Base-by-base conservation (phyloP, 441 rosid genomes). In the Aquilaria agallochum region DNA sequence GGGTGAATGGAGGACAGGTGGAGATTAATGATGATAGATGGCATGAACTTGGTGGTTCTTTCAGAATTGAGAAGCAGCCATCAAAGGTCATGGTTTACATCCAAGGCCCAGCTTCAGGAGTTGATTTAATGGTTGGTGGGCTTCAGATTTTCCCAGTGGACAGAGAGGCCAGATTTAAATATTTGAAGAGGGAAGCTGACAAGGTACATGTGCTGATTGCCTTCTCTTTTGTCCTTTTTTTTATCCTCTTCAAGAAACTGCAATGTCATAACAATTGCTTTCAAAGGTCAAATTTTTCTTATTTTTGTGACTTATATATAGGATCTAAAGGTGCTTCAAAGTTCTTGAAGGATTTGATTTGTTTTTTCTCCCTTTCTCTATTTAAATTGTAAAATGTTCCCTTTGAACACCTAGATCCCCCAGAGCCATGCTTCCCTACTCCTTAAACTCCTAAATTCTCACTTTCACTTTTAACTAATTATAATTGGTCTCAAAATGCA, bases 1-100 rank as follows among this genome's bases (percentile, higher is more conserved):
- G 92, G 93, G 93, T 89, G 59, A 89, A 94, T 68, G 97, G 97
- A 12, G 98, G 98, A 58, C 93, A 90, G 63, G 76, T 76, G 9
- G 97, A 94, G 73, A 71, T 78, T 34, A 77, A 59, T 33, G 90
- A 86, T 48, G 78, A 74, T 20, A 69, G 86, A 54, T 94, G 98
- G 98, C 92, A 89, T 53, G 98, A 90, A 73, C 65, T 87, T 9
- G 88, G 88, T 0, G 95, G 94, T 42, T 89, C 96, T 31, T 89
- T 94, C 67, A 83, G 97, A 75, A 82, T 91, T 55, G 97, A 91
- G 80, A 91, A 87, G 78, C 90, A 91, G 63, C 86, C 96, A 13
- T 67, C 84, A 42, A 87, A 80, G 59, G 85, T 91, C 47, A 87
- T 84, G 90, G 87, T 85, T 70, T 89, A 87, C 47, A 56, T 84